A percentile compares a stretch with the other conserved stretches of the same genome.
Conservation (phyloP, 2,329 filamentous ascomycete genomes). For the Colletotrichum incanum region DNA sequence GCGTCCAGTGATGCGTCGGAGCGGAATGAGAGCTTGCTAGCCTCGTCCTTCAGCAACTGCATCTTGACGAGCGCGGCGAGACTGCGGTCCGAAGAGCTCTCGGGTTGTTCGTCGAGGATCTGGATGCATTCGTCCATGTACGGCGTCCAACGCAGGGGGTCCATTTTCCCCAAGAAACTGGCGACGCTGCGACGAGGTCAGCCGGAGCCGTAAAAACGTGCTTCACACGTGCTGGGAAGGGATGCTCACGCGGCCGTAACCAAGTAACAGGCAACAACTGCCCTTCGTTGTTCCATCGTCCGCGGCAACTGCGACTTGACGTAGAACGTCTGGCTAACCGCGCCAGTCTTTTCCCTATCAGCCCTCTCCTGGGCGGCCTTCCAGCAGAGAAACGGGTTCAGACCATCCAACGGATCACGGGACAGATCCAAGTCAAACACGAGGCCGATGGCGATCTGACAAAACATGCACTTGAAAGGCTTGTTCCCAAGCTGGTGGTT, state of each 20-base stretch:
- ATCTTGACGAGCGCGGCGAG: conserved; percentile 60
- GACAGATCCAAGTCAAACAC: conserved; percentile 62
- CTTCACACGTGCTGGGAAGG: too few relatives aligned
- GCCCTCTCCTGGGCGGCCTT: conserved; percentile 34
- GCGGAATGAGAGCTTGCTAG: conserved; percentile 47
- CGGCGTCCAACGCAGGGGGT: conserved; percentile 67
- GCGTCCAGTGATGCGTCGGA: conserved; percentile 28
- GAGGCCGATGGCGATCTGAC: conserved; percentile 60
- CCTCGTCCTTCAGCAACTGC: conserved; percentile 50
- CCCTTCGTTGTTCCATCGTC: conserved; percentile 46
- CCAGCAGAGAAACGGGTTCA: conserved; percentile 41
- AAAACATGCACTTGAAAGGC: conserved; percentile 61
- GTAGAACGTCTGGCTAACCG: not conserved
- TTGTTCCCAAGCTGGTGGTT: conserved; percentile 50
- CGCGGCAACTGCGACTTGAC: conserved; percentile 25
- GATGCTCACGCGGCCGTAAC: conserved; percentile 27
- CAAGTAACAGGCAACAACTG: conserved; percentile 43
- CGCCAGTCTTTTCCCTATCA: conserved; percentile 18
- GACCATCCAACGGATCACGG: conserved; percentile 27
- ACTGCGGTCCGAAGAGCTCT: conserved; percentile 62
- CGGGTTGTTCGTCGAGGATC: conserved; percentile 57
- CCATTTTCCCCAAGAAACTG: conserved; percentile 54
- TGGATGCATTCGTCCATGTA: conserved; percentile 70
- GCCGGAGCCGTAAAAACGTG: not conserved
- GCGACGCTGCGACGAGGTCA: conserved; percentile 4